A percentile compares a stretch with the other conserved stretches of the same genome.
phyloP scores from a whole-genome alignment of 2,329 filamentous ascomycete genomes.

The Dactylonectria macrodidyma region DNA sequence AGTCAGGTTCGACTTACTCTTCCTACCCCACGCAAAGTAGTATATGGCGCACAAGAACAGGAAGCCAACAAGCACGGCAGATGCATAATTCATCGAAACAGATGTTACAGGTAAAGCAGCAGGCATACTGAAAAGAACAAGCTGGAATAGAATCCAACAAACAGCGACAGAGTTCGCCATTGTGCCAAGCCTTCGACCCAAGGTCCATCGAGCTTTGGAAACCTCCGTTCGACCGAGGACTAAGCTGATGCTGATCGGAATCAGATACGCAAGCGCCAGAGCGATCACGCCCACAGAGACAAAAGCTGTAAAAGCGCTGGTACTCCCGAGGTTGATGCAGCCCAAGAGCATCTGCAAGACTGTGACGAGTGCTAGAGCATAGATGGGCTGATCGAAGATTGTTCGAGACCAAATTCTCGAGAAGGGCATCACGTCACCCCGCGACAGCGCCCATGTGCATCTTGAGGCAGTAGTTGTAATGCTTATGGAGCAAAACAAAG shows the following conservation, averaged over 20 bases:
- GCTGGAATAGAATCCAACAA: slow-evolving; percentile 76
- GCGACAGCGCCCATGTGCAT: too few species aligned
- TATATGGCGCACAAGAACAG: slow-evolving; percentile 66
- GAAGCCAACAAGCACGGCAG: slow-evolving; percentile 71
- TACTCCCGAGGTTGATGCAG: slow-evolving; percentile 83
- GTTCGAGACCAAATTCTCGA: slow-evolving; percentile 65
- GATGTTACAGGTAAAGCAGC: slow-evolving; percentile 70
- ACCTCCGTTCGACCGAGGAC: slow-evolving; percentile 75
- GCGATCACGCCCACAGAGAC: slow-evolving; percentile 85
- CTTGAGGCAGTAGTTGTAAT: too few species aligned
- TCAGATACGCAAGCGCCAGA: slow-evolving; percentile 79
- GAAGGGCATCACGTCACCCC: too few species aligned
- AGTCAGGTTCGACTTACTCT: background rate
- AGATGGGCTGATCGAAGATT: slow-evolving; percentile 64
- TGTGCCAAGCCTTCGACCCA: slow-evolving; percentile 72
- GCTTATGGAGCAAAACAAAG: too few species aligned
- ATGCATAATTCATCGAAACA: slow-evolving; percentile 75
- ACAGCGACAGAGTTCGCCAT: slow-evolving; percentile 76
- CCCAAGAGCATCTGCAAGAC: slow-evolving; percentile 78
- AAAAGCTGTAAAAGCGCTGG: slow-evolving; percentile 82
- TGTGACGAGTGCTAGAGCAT: slow-evolving; percentile 76
- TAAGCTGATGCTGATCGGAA: slow-evolving; percentile 80
- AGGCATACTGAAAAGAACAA: slow-evolving; percentile 83
- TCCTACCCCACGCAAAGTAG: slow-evolving; percentile 63
- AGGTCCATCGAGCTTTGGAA: slow-evolving; percentile 73